Conservation (phyloP, 148 eudicot genomes). For the Amaranthus palmeri region DNA sequence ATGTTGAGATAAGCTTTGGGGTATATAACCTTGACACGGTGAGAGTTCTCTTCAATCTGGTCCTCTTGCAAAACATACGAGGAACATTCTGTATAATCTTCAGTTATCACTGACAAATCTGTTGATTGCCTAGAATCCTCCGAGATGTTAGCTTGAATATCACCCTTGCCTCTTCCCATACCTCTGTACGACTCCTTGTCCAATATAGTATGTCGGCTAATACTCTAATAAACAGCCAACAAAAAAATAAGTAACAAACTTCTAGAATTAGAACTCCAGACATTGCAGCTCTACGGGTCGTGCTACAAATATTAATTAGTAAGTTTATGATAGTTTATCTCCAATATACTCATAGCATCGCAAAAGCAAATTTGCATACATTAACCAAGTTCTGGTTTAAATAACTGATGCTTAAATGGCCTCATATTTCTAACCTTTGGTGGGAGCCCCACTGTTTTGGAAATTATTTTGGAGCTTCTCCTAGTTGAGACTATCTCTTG, state of each 20-base stretch:
- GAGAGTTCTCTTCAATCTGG: constrained; percentile 13
- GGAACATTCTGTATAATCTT: constrained; percentile 24
- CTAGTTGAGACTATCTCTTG: constrained; percentile 4
- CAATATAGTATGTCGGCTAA: neutral
- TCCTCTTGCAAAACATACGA: constrained; percentile 20
- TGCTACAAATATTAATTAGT: neutral
- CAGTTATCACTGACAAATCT: constrained; percentile 17
- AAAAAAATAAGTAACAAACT: neutral
- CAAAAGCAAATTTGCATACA: neutral
- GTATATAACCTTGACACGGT: constrained; percentile 10
- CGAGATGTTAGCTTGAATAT: neutral
- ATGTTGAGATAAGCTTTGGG: neutral
- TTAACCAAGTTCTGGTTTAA: neutral
- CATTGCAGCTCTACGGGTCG: neutral
- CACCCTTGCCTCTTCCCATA: neutral
- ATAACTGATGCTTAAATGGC: neutral
- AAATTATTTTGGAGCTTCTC: neutral
- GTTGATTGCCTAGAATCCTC: constrained; percentile 16
- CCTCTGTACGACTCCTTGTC: neutral
- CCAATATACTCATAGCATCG: neutral
- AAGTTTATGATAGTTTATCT: neutral
- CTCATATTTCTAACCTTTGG: constrained; percentile 4
- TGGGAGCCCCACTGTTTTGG: neutral
- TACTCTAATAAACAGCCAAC: constrained; percentile 3
- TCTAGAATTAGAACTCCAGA: neutral